A percentile compares a stretch with the other conserved stretches of the same genome.
These are phyloP conservation scores for Sclerotinia trifoliorum DNA, from an alignment of 2,329 filamentous ascomycete genomes.

Conservation along the genomic window DNA sequence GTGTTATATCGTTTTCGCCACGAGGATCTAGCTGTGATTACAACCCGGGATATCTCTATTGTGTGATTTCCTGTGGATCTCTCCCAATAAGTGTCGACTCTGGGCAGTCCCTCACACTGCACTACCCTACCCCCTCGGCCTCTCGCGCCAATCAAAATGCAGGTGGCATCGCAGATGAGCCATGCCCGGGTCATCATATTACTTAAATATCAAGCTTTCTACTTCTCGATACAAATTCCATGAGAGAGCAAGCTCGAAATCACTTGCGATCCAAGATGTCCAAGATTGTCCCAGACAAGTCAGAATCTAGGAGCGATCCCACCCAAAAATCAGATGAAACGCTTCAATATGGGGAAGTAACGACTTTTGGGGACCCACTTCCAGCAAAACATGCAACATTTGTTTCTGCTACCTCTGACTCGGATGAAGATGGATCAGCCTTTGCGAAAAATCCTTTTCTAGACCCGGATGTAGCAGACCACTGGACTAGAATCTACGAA, in stretches of 20 bases:
- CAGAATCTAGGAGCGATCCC: background rate
- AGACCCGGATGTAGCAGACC: slow-evolving; percentile 33
- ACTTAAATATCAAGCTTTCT: slow-evolving; percentile 4
- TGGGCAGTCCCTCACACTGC: background rate
- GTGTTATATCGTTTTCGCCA: background rate
- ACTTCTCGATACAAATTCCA: background rate
- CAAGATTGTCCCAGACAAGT: background rate
- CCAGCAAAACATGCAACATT: slow-evolving; percentile 19
- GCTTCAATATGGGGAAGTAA: slow-evolving; percentile 28
- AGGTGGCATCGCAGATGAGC: background rate
- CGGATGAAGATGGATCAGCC: slow-evolving; percentile 27
- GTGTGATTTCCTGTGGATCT: slow-evolving; percentile 20
- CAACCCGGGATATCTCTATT: slow-evolving; percentile 3
- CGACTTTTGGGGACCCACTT: slow-evolving; percentile 25
- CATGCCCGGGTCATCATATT: background rate
- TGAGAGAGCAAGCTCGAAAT: background rate
- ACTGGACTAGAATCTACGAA: slow-evolving; percentile 33
- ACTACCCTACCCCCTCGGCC: background rate
- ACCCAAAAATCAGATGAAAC: slow-evolving; percentile 14
- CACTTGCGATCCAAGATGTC: slow-evolving; percentile 15
- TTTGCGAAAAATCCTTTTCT: slow-evolving; percentile 31
- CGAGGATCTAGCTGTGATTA: background rate
- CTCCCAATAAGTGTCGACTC: background rate
- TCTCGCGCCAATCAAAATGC: background rate
- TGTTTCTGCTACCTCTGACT: slow-evolving; percentile 19